Percentiles rank a stretch among this genome's conserved stretches.
Evolutionary conservation across 352 stramenopile genomes (phyloP).

Genomic region (Phytopythium mirpurense): DNA sequence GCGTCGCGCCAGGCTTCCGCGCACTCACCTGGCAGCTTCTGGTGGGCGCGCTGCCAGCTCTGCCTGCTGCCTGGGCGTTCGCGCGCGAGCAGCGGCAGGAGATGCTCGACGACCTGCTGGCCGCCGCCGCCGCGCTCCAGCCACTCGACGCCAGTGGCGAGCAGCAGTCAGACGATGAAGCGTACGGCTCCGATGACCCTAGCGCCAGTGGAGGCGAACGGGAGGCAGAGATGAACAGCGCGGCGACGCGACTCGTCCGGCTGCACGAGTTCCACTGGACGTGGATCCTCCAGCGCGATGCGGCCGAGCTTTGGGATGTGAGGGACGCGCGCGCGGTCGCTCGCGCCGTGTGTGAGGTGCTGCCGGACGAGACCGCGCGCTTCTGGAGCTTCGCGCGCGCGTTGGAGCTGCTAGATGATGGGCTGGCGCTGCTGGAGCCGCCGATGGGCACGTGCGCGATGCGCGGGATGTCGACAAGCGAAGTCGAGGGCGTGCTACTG

Average conservation of each 20-base stretch:
- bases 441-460: conserved; percentile 27
- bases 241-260: conserved; percentile 13
- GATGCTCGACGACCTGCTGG: conserved; percentile 69
- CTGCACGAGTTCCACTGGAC: conserved; percentile 43
- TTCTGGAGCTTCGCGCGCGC: conserved; percentile 74
- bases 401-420: conserved; percentile 52
- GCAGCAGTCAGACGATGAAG: conserved; percentile 5
- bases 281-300: conserved; percentile 22
- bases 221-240: not conserved
- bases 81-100: conserved; percentile 33
- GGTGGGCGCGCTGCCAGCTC: conserved; percentile 40
- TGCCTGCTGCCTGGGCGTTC: conserved; percentile 61
- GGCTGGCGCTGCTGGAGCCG: conserved; percentile 39
- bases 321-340: conserved; percentile 30
- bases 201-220: not conserved
- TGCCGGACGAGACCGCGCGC: conserved; percentile 34
- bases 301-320: conserved; percentile 22
- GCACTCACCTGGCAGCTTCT: conserved; percentile 58
- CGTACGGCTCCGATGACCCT: conserved; percentile 4
- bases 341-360: conserved; percentile 32
- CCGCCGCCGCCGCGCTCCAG: conserved; percentile 43
- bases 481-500: conserved; percentile 64
- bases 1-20: conserved; percentile 49
- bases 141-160: conserved; percentile 9
- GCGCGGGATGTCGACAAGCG: conserved; percentile 29